phyloP scores from a whole-genome alignment of 805 yeast genomes.

The Candida corydali region DNA sequence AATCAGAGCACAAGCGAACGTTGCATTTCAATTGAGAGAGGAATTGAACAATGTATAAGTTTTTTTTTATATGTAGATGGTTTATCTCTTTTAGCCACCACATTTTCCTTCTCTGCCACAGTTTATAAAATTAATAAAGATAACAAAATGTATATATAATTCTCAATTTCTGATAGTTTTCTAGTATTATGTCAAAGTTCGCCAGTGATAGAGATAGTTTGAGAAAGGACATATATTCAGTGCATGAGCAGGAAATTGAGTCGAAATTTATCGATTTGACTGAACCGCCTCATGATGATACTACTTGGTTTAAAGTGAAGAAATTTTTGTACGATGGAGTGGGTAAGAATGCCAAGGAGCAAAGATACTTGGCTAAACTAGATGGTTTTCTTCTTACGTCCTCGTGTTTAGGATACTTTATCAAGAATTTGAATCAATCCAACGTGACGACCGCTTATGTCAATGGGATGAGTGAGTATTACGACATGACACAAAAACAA shows the following conservation, averaged over 20 bases:
- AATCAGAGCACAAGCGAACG: constrained; percentile 40
- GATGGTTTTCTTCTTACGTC: constrained; percentile 49
- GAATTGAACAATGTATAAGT: constrained; percentile 9
- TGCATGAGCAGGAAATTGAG: constrained; percentile 6
- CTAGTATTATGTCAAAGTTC: too few species aligned
- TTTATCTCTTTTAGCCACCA: not conserved
- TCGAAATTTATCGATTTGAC: constrained; percentile 2
- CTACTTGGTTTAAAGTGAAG: constrained; percentile 17
- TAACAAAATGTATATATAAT: not conserved
- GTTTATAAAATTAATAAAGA: constrained; percentile 1
- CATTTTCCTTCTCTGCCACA: constrained; percentile 1
- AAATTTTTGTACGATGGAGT: constrained; percentile 34
- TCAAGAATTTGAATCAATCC: constrained; percentile 39
- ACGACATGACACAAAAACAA: constrained; percentile 37
- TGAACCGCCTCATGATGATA: constrained; percentile 4
- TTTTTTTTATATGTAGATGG: not conserved
- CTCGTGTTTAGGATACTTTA: constrained; percentile 50
- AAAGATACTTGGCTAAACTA: constrained; percentile 28
- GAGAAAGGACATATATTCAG: constrained; percentile 18
- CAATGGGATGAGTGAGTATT: constrained; percentile 45
- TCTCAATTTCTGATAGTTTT: too few species aligned
- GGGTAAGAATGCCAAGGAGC: constrained; percentile 35
- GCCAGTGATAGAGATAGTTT: too few species aligned
- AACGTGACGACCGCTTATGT: constrained; percentile 45
- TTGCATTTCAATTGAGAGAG: constrained; percentile 40